Percentiles rank a stretch among this genome's conserved stretches.
Conservation (phyloP, 257 asterid species). For the Lycium barbarum region DNA sequence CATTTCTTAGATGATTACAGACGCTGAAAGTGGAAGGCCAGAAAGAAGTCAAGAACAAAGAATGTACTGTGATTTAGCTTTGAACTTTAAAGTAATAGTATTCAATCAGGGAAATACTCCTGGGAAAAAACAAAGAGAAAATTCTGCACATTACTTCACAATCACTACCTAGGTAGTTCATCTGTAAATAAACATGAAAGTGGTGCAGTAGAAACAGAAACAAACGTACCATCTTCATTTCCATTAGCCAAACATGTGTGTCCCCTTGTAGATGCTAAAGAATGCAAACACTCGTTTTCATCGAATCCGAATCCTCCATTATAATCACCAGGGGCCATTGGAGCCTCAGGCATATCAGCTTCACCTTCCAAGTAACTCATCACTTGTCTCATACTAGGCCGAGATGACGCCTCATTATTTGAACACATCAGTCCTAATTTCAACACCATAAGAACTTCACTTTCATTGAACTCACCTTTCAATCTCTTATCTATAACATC, state of each 20-base stretch:
- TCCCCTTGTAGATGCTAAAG: constrained; percentile 52
- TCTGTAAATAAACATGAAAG: constrained; percentile 33
- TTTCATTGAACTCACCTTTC: constrained; percentile 22
- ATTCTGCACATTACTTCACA: not conserved
- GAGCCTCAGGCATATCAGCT: constrained; percentile 40
- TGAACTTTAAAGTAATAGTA: not conserved
- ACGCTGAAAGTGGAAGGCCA: not conserved
- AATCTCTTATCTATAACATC: constrained; percentile 34
- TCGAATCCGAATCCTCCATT: constrained; percentile 48
- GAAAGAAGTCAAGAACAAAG: not conserved
- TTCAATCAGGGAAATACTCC: not conserved
- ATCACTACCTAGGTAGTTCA: constrained; percentile 46
- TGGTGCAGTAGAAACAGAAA: constrained; percentile 48
- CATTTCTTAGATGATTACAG: not conserved
- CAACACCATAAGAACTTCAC: constrained; percentile 31
- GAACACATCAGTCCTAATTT: constrained; percentile 36
- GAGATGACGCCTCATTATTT: constrained; percentile 12
- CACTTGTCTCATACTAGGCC: constrained; percentile 32
- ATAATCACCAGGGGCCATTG: constrained; percentile 46
- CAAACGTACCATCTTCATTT: constrained; percentile 48
- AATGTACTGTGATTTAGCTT: not conserved
- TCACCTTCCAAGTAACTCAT: constrained; percentile 33
- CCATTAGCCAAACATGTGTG: constrained; percentile 27
- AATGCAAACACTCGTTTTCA: constrained; percentile 48
- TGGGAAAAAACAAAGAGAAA: not conserved